Evolutionary conservation across 164 flowering plant species (phyloP).

Genomic region (Vitis rupestris): DNA sequence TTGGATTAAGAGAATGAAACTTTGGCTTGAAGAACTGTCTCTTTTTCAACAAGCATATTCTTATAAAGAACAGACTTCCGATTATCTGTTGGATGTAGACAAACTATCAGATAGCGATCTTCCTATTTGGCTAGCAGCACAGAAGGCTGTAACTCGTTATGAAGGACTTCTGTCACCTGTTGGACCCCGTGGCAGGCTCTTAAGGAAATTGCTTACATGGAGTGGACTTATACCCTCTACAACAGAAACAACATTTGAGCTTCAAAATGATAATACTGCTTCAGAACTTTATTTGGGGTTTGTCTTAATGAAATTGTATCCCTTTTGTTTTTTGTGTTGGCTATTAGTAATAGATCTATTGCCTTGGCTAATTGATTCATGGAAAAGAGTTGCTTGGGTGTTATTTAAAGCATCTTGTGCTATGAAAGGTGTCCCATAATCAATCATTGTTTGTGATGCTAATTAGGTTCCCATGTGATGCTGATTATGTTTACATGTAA

Average conservation of each 20-base stretch:
- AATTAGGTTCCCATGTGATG: no score
- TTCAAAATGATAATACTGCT: constrained; percentile 30
- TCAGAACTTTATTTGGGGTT: constrained; percentile 70
- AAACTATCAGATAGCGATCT: constrained; percentile 48
- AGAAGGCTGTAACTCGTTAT: constrained; percentile 81
- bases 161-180: constrained; percentile 73
- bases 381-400: no score
- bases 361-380: no score
- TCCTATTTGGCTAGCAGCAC: constrained; percentile 94
- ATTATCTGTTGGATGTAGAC: constrained; percentile 32
- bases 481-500: no score
- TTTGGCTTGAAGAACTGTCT: constrained; percentile 55
- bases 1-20: constrained; percentile 43
- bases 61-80: constrained; percentile 27
- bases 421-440: no score
- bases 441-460: no score
- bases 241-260: constrained; percentile 45
- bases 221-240: constrained; percentile 60
- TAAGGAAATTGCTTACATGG: constrained; percentile 70
- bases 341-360: no score
- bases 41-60: constrained; percentile 31
- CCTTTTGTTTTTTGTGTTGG: background rate
- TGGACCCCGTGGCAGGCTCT: constrained; percentile 89
- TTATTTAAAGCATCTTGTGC: no score
- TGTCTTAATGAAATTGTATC: constrained; percentile 3